Evolutionary conservation across 2,329 filamentous ascomycete genomes (phyloP), one percentile per base, ranked within the genome.

Genomic region (Pyrenophora tritici-repentis): DNA sequence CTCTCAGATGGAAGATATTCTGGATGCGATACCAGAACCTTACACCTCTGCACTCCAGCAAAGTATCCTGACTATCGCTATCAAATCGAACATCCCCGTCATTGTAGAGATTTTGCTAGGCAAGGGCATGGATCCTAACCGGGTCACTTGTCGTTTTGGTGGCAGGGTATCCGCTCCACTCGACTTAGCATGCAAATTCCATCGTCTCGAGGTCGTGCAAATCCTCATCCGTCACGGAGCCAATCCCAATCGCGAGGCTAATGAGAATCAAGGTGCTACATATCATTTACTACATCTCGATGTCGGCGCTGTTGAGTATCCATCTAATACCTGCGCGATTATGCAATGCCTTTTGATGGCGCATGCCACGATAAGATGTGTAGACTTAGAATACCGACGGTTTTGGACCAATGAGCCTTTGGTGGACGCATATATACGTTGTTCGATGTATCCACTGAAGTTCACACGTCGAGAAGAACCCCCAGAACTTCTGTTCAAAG

Each of bases 61-160:
- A 41, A 55, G 43, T 31, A 47, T 55, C 16, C 32, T 51, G 8
- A 55, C 47, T 7, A 51, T 55, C 17, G 42, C 52, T 3, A 55
- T 55, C 34, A 47, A 51, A n/a, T 40, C 35, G 20, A 46, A 46
- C 17, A 34, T 46, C 36, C 16, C 40, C 16, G 8, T 2, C 4
- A 38, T 51, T 10, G 47, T 55, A 3, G n/a, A 36, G 3, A 12
- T 41, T 7, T 16, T 47, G 1, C 7, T 43, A 6, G 16, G 14
- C 29, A 34, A 35, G 18, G 42, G 43, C 6, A 10, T 51, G 7
- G 42, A 44, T 7, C 12, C 16, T 10, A 37, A 37, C 29, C 14
- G 14, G 14, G 42, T 37, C 4, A 12, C n/a, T 12, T 44, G 42
- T 9, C 24, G 12, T 5, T 44, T 44, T 18, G 22, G 22, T 29